Evolutionary conservation across 805 yeast species (phyloP).

Genomic region (Ogataea haglerorum): DNA sequence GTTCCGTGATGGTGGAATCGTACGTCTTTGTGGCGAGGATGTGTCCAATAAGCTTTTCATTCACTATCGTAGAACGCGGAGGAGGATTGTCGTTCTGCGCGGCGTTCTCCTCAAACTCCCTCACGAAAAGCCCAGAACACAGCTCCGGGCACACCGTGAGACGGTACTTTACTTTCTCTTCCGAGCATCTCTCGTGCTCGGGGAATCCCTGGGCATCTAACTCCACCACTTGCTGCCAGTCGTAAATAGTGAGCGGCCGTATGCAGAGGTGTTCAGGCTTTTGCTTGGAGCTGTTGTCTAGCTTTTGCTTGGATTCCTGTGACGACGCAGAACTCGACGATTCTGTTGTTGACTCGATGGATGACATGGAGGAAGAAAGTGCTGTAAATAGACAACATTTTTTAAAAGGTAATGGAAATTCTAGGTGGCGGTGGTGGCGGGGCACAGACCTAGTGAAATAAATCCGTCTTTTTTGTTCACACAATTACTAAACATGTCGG

Average conservation of each 20-base stretch:
- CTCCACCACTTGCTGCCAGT: slow-evolving; percentile 54
- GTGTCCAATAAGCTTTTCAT: slow-evolving; percentile 75
- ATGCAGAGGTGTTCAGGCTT: slow-evolving; percentile 61
- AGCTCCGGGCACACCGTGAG: slow-evolving; percentile 84
- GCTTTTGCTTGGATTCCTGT: slow-evolving; percentile 14
- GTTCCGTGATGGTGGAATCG: slow-evolving; percentile 46
- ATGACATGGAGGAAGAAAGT: slow-evolving; percentile 7
- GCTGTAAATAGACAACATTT: slow-evolving; percentile 1
- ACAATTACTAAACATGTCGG: slow-evolving; percentile 3
- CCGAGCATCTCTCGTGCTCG: slow-evolving; percentile 62
- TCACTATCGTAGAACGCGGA: slow-evolving; percentile 44
- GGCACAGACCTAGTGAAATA: neutral
- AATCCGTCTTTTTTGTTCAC: too few relatives aligned
- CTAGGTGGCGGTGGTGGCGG: slow-evolving; percentile 4
- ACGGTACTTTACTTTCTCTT: slow-evolving; percentile 65
- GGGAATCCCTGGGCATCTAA: slow-evolving; percentile 73
- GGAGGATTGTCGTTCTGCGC: slow-evolving; percentile 34
- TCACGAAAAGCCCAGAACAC: slow-evolving; percentile 79
- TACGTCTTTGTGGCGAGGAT: slow-evolving; percentile 71
- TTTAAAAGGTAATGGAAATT: neutral
- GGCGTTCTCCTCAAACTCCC: slow-evolving; percentile 49
- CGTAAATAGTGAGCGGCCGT: slow-evolving; percentile 78
- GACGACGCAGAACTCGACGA: slow-evolving; percentile 20
- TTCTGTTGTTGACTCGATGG: slow-evolving; percentile 30
- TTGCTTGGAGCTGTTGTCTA: slow-evolving; percentile 26